Conservation (phyloP, 2,329 filamentous ascomycete genomes). For the Neocatenulostroma microsporum region DNA sequence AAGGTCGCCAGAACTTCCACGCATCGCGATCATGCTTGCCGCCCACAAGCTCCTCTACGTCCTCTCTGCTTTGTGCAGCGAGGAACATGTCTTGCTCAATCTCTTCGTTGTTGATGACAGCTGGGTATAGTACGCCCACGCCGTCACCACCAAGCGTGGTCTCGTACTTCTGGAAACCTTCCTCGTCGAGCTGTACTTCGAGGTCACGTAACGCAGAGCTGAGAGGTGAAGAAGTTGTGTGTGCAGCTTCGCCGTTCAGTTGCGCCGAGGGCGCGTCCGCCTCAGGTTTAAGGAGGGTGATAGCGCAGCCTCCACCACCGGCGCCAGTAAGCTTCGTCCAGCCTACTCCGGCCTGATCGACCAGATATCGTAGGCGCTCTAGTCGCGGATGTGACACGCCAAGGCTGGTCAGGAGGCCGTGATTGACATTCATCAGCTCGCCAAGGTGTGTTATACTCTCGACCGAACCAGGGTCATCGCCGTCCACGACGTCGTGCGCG, state of each 20-base stretch:
- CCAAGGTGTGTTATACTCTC: slow-evolving; percentile 66
- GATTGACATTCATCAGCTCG: slow-evolving; percentile 86
- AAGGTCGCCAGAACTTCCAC: slow-evolving; percentile 33
- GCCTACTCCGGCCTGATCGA: slow-evolving; percentile 80
- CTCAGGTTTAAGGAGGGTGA: slow-evolving; percentile 73
- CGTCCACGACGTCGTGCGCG: slow-evolving; percentile 46
- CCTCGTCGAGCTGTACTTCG: slow-evolving; percentile 49
- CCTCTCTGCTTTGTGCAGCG: slow-evolving; percentile 72
- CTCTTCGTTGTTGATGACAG: slow-evolving; percentile 84
- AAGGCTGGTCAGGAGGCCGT: slow-evolving; percentile 80
- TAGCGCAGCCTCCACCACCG: slow-evolving; percentile 90
- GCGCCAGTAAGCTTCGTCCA: slow-evolving; percentile 98
- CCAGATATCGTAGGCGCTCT: slow-evolving; percentile 82
- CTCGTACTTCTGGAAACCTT: slow-evolving; percentile 74
- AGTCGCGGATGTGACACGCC: slow-evolving; percentile 92
- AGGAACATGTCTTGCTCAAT: slow-evolving; percentile 88
- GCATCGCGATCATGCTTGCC: slow-evolving; percentile 22
- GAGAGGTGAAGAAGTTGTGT: background rate
- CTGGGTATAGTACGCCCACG: slow-evolving; percentile 89
- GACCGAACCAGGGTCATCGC: slow-evolving; percentile 50
- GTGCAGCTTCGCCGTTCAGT: slow-evolving; percentile 18
- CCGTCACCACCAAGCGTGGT: slow-evolving; percentile 89
- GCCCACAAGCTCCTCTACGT: slow-evolving; percentile 79
- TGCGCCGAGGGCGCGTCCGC: slow-evolving; percentile 31
- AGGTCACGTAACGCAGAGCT: slow-evolving; percentile 48